Base-by-base conservation (phyloP, 441 rosid species). In the Erodium moschatum region DNA sequence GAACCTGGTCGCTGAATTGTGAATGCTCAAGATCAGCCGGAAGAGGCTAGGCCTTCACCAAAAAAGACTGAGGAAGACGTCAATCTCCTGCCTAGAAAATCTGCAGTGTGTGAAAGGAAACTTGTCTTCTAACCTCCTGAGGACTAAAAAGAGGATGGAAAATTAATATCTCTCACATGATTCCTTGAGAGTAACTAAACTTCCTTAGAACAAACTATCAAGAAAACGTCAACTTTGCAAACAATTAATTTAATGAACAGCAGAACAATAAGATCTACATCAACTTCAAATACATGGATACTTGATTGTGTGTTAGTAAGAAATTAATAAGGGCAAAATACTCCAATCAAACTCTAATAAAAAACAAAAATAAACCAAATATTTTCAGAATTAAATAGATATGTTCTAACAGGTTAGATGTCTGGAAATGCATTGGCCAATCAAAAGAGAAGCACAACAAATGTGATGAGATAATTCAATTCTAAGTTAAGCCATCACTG, bases 1-100 rank as follows among this genome's bases (percentile, higher is more conserved):
- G 86, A 85, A 87, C 83, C 83, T 70, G 87, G 83, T 72, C 84
- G 81, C 86, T 83, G 89, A 84, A 85, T 83, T 71, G 84, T 81
- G 80, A 68, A 73, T 71, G 69, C 54, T 66, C 70, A 64, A 66
- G 38, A 65, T 71, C 68, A 72, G 75, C 69, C 67, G 62, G 67
- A 68, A 72, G 66, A 74, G 77, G 63, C 72, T 67, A 68, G 69
- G 70, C 65, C 67, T 40, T 72, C 73, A 70, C 56, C 68, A 54
- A 56, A 16, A 5, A 54, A 54, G 24, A 56, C 4, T 33, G 38
- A 33, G 6, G 27, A 1, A 54, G 20, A 54, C 5, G 21, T 16
- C 21, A 54, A 54, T 15, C 21, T 9, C 6, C 18, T 35, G n/a
- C 6, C 16, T 50, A 50, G 58, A 6, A 50, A 6, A 52, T 19